A percentile compares a stretch with the other conserved stretches of the same genome.
Evolutionary conservation across 768 basidiomycete species (phyloP).

Genomic region (Hirschioporus abietinus): DNA sequence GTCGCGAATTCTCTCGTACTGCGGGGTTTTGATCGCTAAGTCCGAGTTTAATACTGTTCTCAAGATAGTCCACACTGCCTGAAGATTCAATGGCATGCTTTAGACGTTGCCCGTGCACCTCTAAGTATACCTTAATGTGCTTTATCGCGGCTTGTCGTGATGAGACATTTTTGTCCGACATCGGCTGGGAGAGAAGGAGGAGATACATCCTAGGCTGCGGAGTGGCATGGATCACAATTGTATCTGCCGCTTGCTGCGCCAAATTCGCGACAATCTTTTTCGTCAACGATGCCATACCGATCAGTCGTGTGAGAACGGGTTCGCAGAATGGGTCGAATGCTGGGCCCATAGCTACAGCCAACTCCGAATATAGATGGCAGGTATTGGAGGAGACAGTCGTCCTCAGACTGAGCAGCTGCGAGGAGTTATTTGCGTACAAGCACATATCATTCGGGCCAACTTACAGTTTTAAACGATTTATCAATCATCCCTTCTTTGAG

Average conservation of each 20-base stretch:
- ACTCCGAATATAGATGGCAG: slow-evolving; percentile 69
- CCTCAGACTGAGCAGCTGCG: slow-evolving; percentile 77
- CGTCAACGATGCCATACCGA: slow-evolving; percentile 85
- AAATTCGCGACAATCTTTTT: slow-evolving; percentile 89
- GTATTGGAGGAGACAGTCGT: slow-evolving; percentile 86
- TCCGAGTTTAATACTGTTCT: slow-evolving; percentile 66
- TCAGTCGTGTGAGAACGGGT: slow-evolving; percentile 61
- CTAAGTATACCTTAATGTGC: slow-evolving; percentile 74
- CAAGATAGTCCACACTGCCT: slow-evolving; percentile 66
- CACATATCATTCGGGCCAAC: slow-evolving; percentile 21
- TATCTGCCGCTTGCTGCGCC: slow-evolving; percentile 66
- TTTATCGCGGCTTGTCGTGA: slow-evolving; percentile 58
- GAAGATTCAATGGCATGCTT: slow-evolving; percentile 62
- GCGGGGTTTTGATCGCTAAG: slow-evolving; percentile 75
- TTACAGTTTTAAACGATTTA: slow-evolving; percentile 78
- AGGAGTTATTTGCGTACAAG: slow-evolving; percentile 7
- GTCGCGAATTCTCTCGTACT: slow-evolving; percentile 69
- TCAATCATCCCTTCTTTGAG: slow-evolving; percentile 78
- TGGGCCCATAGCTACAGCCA: slow-evolving; percentile 59
- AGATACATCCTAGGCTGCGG: slow-evolving; percentile 65
- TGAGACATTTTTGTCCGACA: slow-evolving; percentile 80
- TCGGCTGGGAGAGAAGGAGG: slow-evolving; percentile 57
- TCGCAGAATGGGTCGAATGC: slow-evolving; percentile 81
- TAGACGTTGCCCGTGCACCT: slow-evolving; percentile 61
- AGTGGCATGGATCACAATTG: slow-evolving; percentile 66